Evolutionary conservation across 805 yeast species (phyloP).

Genomic region (Naumovozyma baii): DNA sequence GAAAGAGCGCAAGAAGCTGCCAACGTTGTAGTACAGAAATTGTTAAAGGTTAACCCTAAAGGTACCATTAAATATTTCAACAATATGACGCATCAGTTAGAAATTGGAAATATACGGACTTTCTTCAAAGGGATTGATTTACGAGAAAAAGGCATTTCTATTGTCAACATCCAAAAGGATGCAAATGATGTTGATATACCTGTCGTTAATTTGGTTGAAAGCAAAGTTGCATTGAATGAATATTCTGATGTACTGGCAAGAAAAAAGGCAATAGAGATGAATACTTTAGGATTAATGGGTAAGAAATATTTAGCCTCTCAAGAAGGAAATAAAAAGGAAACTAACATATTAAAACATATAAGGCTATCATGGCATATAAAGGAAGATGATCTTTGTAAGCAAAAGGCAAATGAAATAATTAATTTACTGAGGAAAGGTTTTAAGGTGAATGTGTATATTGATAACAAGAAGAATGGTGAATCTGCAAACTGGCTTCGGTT

Average conservation of each 20-base stretch:
- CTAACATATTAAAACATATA: conserved; percentile 35
- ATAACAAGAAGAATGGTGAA: conserved; percentile 26
- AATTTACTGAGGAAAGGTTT: conserved; percentile 37
- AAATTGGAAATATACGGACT: conserved; percentile 15
- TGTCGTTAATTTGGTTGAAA: conserved; percentile 21
- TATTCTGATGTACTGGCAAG: conserved; percentile 23
- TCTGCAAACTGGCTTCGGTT: conserved; percentile 21
- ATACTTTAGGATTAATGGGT: conserved; percentile 12
- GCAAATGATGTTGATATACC: conserved; percentile 12
- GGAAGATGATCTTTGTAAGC: conserved; percentile 42
- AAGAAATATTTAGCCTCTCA: conserved; percentile 6
- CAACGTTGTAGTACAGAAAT: conserved; percentile 11
- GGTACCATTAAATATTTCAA: conserved; percentile 21
- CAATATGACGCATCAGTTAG: conserved; percentile 14
- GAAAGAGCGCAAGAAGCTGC: conserved; percentile 26
- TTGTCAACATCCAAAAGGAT: conserved; percentile 17
- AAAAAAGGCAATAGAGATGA: conserved; percentile 19
- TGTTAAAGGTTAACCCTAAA: conserved; percentile 16
- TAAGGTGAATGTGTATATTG: conserved; percentile 35
- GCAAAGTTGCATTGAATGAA: conserved; percentile 19
- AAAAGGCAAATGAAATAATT: conserved; percentile 43
- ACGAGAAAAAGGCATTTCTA: conserved; percentile 14
- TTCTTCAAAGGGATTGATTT: conserved; percentile 23
- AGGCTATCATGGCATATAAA: conserved; percentile 49
- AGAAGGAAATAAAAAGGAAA: conserved; percentile 12